A percentile compares a stretch with the other conserved stretches of the same genome.
Evolutionary conservation across 2,329 filamentous ascomycete genomes (phyloP).

Genomic region (Stagonosporopsis tanaceti): DNA sequence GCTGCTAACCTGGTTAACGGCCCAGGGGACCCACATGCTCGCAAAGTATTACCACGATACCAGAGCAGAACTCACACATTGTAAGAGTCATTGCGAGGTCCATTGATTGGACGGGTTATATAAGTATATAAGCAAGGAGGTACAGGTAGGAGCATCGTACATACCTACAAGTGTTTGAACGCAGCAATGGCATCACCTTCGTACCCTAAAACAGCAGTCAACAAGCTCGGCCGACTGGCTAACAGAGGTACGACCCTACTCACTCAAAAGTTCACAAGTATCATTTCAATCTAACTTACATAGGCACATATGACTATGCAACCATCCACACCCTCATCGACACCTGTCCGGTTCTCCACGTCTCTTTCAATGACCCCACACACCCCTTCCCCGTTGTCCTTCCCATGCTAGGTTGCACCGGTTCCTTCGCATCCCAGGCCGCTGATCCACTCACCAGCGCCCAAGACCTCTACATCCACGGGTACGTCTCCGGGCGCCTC

Average conservation of each 20-base stretch:
- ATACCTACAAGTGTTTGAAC: neutral
- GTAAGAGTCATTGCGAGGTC: neutral
- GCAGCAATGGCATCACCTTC: constrained; percentile 23
- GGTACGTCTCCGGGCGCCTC: constrained; percentile 63
- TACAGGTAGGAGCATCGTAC: neutral
- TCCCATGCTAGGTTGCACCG: constrained; percentile 53
- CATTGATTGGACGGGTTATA: neutral
- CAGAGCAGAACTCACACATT: neutral
- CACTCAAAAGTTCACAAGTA: neutral
- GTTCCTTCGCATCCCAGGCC: constrained; percentile 51
- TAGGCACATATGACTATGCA: constrained; percentile 45
- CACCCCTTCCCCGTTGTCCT: constrained; percentile 64
- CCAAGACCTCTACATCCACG: constrained; percentile 47
- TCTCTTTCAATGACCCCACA: constrained; percentile 45
- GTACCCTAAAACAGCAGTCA: constrained; percentile 39
- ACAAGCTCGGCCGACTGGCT: constrained; percentile 39
- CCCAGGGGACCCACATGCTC: neutral
- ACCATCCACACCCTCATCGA: constrained; percentile 48
- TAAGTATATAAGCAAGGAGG: neutral
- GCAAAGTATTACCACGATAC: constrained; percentile 11
- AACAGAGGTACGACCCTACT: constrained; percentile 33
- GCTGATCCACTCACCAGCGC: constrained; percentile 65
- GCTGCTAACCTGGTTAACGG: neutral
- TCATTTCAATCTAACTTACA: neutral
- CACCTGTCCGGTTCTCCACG: constrained; percentile 42